Evolutionary conservation across 352 stramenopile genomes (phyloP).

Genomic region (Blastocystis sp.): DNA sequence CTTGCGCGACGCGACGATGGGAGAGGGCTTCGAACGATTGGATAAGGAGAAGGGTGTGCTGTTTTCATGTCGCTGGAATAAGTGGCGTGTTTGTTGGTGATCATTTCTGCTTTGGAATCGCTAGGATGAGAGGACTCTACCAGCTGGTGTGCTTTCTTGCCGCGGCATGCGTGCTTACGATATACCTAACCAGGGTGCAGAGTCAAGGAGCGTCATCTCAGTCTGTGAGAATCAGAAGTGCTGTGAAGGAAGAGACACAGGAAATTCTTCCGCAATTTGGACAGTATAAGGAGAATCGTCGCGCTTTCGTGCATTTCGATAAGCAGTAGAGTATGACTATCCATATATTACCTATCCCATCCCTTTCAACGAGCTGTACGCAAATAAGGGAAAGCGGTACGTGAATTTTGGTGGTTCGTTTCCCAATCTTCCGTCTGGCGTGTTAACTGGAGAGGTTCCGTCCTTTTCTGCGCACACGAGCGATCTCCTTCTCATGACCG

Average conservation of each 20-base stretch:
- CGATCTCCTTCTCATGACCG: neutral
- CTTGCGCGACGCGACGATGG: slow-evolving; percentile 19
- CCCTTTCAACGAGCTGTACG: neutral
- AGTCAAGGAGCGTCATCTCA: too few species aligned
- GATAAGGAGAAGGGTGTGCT: slow-evolving; percentile 47
- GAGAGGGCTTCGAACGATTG: slow-evolving; percentile 43
- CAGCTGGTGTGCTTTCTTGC: too few species aligned
- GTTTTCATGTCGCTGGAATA: slow-evolving; percentile 51
- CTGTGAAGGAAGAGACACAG: too few species aligned
- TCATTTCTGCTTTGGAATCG: too few species aligned
- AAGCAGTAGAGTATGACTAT: slow-evolving; percentile 6
- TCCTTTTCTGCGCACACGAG: neutral
- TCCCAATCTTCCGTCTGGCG: neutral
- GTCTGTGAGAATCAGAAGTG: too few species aligned
- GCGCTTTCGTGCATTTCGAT: neutral
- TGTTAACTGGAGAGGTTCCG: neutral
- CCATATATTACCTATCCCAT: neutral
- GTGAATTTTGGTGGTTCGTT: neutral
- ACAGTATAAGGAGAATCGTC: neutral
- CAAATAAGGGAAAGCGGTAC: neutral
- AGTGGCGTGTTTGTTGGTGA: slow-evolving; percentile 28
- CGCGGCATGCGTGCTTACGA: too few species aligned
- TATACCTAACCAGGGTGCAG: too few species aligned
- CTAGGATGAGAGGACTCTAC: too few species aligned
- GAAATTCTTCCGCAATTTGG: neutral